These are phyloP conservation scores for Chlorella sp. DNA, from an alignment of 139 green algal species.

Conservation along the genomic window DNA sequence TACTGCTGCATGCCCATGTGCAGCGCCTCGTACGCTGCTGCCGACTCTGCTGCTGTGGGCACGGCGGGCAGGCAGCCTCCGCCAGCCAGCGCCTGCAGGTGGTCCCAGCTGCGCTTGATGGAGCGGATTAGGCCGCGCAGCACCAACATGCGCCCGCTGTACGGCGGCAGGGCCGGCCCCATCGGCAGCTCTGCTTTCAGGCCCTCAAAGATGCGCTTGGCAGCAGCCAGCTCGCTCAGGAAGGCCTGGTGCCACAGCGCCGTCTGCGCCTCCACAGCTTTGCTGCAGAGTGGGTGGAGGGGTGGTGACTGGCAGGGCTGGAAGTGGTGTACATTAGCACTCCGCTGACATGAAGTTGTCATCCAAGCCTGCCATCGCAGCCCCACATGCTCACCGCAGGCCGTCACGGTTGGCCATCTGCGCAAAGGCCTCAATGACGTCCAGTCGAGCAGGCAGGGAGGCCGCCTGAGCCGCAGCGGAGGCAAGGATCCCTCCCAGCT, in stretches of 20 bases:
- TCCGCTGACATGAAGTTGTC: no score
- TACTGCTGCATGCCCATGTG: conserved; percentile 80
- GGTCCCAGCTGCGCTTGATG: conserved; percentile 10
- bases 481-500: conserved; percentile 12
- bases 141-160: background rate
- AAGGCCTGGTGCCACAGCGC: conserved; percentile 24
- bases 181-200: background rate
- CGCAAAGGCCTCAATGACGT: conserved; percentile 25
- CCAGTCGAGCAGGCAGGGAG: conserved; percentile 4
- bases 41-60: conserved; percentile 64
- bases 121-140: conserved; percentile 7
- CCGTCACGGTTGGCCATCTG: background rate
- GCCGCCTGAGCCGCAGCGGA: background rate
- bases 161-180: background rate
- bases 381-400: conserved; percentile 4
- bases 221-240: background rate
- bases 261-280: conserved; percentile 10
- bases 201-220: conserved; percentile 8
- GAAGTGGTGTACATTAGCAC: background rate
- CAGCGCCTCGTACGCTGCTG: conserved; percentile 70
- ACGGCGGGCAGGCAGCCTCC: conserved; percentile 57
- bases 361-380: no score
- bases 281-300: background rate
- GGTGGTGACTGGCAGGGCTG: background rate
- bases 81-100: background rate